Evolutionary conservation across 2,329 filamentous ascomycete species (phyloP).

Genomic region (Aspergillus ibericus): DNA sequence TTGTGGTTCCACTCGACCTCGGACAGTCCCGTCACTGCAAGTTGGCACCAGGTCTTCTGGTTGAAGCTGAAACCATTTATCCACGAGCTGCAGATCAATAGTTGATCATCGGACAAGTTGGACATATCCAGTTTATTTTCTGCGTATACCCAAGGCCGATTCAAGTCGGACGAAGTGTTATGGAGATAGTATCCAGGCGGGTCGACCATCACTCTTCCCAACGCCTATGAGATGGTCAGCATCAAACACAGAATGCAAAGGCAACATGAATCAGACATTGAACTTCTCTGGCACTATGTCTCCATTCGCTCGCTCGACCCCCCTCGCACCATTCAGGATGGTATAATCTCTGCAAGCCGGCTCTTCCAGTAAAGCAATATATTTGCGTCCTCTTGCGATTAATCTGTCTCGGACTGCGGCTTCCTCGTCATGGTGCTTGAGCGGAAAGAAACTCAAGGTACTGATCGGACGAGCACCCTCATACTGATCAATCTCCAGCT

Average conservation of each 20-base stretch:
- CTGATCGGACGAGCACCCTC: not conserved
- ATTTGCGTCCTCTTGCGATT: not conserved
- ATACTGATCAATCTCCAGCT: not conserved
- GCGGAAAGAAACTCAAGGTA: not conserved
- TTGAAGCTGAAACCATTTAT: not conserved
- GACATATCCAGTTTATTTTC: not conserved
- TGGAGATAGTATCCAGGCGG: not conserved
- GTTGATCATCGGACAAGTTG: not conserved
- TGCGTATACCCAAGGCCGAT: not conserved
- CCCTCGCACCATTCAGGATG: not conserved
- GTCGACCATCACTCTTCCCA: conserved; percentile 1
- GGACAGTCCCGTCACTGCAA: not conserved
- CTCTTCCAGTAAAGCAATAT: not conserved
- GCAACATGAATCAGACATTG: not conserved
- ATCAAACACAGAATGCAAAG: too few species aligned
- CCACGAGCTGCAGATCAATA: not conserved
- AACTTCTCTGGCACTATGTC: not conserved
- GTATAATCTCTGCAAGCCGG: conserved; percentile 1
- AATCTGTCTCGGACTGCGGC: not conserved
- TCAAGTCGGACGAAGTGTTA: not conserved
- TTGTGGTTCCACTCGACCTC: conserved; percentile 1
- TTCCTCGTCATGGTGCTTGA: not conserved
- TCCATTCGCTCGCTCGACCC: not conserved
- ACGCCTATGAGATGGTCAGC: not conserved
- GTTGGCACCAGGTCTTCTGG: not conserved